Conservation (phyloP, 768 basidiomycete species). For the Boletus rubroflammeus region DNA sequence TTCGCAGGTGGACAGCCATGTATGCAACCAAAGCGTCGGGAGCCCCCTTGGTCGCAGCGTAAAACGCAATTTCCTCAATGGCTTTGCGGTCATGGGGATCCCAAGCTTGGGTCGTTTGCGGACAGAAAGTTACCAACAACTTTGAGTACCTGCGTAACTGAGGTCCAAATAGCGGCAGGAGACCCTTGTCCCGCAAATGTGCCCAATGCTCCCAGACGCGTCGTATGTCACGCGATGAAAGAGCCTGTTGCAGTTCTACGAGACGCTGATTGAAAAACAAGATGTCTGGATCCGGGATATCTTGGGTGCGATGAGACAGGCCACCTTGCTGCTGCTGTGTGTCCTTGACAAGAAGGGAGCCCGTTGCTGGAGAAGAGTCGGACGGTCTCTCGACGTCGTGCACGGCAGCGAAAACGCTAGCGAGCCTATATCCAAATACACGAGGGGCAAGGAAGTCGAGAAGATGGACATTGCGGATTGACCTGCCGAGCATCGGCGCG, state of each 20-base stretch:
- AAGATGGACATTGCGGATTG: constrained; percentile 22
- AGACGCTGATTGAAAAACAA: constrained; percentile 36
- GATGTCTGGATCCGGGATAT: constrained; percentile 30
- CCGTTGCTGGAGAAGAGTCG: neutral
- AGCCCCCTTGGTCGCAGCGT: constrained; percentile 42
- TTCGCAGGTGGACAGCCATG: constrained; percentile 45
- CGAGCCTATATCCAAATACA: constrained; percentile 22
- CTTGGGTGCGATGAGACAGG: constrained; percentile 5
- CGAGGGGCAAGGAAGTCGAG: constrained; percentile 45
- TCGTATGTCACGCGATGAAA: constrained; percentile 34
- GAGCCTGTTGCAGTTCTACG: constrained; percentile 36
- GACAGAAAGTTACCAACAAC: constrained; percentile 32
- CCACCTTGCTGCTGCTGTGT: constrained; percentile 4
- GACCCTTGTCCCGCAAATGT: constrained; percentile 39
- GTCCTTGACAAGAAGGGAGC: constrained; percentile 3
- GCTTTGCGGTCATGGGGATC: constrained; percentile 27
- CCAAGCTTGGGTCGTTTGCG: constrained; percentile 18
- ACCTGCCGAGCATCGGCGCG: constrained; percentile 27
- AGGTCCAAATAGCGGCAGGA: constrained; percentile 45
- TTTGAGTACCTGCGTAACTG: constrained; percentile 41
- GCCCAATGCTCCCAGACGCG: constrained; percentile 38
- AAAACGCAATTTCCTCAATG: constrained; percentile 48
- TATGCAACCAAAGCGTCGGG: constrained; percentile 47
- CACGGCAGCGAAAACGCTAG: constrained; percentile 12
- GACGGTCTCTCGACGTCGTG: constrained; percentile 3